Conservation (phyloP, 371 early-diverging fungal species). For the Entomophthora muscae region DNA sequence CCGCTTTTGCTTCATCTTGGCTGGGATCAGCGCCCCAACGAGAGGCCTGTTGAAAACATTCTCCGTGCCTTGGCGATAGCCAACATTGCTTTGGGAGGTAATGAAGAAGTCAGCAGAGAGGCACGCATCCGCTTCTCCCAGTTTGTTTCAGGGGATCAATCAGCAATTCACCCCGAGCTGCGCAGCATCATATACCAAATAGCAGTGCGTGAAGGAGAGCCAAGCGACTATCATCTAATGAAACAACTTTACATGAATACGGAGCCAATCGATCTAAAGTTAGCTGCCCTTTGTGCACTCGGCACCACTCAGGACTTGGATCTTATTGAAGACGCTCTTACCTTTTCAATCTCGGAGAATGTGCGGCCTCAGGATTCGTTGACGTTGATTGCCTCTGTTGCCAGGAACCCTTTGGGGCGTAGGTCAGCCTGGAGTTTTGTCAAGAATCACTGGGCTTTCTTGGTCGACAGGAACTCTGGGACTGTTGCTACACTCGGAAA, state of each 20-base stretch:
- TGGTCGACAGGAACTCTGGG: slow-evolving; percentile 45
- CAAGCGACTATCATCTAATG: slow-evolving; percentile 55
- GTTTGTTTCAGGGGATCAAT: slow-evolving; percentile 29
- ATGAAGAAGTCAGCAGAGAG: slow-evolving; percentile 23
- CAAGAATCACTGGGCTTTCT: slow-evolving; percentile 40
- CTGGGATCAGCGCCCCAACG: neutral
- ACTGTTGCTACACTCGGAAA: slow-evolving; percentile 59
- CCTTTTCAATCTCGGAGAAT: slow-evolving; percentile 42
- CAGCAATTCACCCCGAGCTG: slow-evolving; percentile 64
- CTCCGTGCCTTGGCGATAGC: slow-evolving; percentile 25
- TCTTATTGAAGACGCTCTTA: slow-evolving; percentile 35
- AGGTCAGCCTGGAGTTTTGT: slow-evolving; percentile 63
- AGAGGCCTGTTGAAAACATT: no score
- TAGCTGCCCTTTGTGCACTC: slow-evolving; percentile 53
- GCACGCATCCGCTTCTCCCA: slow-evolving; percentile 34
- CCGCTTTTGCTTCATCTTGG: neutral
- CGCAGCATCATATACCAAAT: slow-evolving; percentile 62
- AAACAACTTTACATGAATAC: slow-evolving; percentile 52
- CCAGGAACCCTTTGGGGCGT: slow-evolving; percentile 36
- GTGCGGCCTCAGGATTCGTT: slow-evolving; percentile 68
- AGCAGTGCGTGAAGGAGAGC: slow-evolving; percentile 45
- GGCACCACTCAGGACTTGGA: slow-evolving; percentile 44
- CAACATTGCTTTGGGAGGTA: slow-evolving; percentile 22
- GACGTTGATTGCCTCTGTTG: slow-evolving; percentile 30
- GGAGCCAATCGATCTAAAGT: slow-evolving; percentile 46